Evolutionary conservation across 352 stramenopile species (phyloP).

Genomic region (Globisporangium cystogenes): DNA sequence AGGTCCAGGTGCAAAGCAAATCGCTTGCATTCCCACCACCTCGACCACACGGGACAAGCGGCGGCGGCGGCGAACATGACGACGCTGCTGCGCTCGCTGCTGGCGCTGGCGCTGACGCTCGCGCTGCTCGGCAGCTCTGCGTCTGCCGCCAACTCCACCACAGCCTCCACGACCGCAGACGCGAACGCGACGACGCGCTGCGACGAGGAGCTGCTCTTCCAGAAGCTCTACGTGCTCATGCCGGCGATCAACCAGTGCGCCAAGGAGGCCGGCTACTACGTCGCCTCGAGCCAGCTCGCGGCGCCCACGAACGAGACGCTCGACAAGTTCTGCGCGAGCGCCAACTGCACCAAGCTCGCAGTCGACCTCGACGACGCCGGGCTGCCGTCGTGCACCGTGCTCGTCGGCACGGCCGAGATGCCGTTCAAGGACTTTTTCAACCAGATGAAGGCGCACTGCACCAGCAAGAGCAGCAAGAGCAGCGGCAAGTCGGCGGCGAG

Average conservation of each 20-base stretch:
- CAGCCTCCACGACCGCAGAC: not conserved
- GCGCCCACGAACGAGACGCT: constrained; percentile 18
- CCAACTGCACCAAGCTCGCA: constrained; percentile 29
- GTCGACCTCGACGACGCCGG: constrained; percentile 29
- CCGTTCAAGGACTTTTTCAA: constrained; percentile 32
- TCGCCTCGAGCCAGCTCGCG: constrained; percentile 19
- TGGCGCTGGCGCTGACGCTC: constrained; percentile 2
- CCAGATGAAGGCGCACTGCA: constrained; percentile 21
- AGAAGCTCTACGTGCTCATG: constrained; percentile 46
- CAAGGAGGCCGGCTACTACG: constrained; percentile 27
- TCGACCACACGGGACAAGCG: too few relatives aligned
- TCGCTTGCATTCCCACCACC: not conserved
- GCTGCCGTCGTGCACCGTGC: constrained; percentile 25
- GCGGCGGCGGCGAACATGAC: not conserved
- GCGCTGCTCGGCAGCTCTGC: not conserved
- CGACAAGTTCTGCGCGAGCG: constrained; percentile 26
- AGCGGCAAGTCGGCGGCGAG: not conserved
- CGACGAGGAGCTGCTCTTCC: constrained; percentile 32
- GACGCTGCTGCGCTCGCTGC: not conserved
- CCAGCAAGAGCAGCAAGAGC: not conserved
- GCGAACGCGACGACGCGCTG: constrained; percentile 13
- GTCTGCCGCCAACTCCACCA: not conserved
- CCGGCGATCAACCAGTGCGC: constrained; percentile 40
- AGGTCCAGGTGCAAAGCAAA: too few relatives aligned
- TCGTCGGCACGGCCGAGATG: constrained; percentile 17